A percentile compares a stretch with the other conserved stretches of the same genome.
Conservation (phyloP, 345 rosid genomes). For the Laguncularia racemosa region DNA sequence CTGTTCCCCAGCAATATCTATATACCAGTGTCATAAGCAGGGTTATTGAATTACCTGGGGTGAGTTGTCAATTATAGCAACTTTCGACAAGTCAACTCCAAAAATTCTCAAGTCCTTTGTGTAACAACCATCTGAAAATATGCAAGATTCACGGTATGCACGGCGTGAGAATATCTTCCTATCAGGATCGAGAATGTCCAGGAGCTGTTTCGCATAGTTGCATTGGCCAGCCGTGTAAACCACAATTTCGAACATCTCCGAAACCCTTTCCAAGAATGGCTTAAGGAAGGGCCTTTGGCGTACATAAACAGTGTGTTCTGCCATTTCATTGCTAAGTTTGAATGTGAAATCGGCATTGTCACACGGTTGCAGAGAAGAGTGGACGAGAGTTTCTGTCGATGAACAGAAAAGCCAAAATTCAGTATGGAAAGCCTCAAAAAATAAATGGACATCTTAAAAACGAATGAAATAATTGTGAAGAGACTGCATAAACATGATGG, state of each 20-base stretch:
- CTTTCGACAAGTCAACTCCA: conserved; percentile 15
- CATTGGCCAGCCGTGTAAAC: conserved; percentile 20
- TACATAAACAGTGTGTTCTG: conserved; percentile 20
- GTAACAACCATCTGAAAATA: conserved; percentile 15
- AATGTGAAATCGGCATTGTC: conserved; percentile 18
- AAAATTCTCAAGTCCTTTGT: conserved; percentile 18
- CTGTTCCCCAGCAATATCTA: too few relatives aligned
- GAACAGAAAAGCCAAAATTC: neutral
- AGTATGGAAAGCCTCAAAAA: neutral
- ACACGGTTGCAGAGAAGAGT: conserved; percentile 15
- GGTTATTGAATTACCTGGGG: conserved; percentile 13
- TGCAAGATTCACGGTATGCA: conserved; percentile 18
- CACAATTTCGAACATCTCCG: conserved; percentile 21
- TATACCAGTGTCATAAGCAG: neutral
- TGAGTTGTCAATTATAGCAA: conserved; percentile 17
- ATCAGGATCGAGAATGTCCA: conserved; percentile 20
- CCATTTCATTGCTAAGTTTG: conserved; percentile 11
- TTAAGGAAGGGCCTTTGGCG: conserved; percentile 19
- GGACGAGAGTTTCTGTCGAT: conserved; percentile 21
- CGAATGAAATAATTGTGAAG: too few relatives aligned
- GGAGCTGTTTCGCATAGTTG: conserved; percentile 16
- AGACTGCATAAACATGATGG: too few relatives aligned
- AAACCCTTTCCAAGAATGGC: conserved; percentile 21
- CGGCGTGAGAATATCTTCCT: conserved; percentile 21
- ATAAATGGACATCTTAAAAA: neutral